Evolutionary conservation across 495 filamentous ascomycete species (phyloP), one percentile per base, ranked within the genome.

Genomic region (Recurvomyces mirabilis): DNA sequence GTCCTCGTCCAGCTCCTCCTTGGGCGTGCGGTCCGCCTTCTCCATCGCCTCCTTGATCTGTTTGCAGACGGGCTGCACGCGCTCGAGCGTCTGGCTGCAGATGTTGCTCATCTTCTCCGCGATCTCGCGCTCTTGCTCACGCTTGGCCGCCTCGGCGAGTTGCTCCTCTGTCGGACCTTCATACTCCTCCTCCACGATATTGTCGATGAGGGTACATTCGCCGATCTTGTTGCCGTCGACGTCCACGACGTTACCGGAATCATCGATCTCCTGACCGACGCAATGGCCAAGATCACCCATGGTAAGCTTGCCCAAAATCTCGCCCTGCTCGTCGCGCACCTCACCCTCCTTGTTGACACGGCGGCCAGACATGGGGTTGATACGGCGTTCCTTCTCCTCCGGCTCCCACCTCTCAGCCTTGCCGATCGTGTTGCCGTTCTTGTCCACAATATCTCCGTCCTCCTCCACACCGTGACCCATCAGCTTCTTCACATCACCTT

Each of bases 1-100:
- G 52, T 94, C 86, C 56, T 95, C 88, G 60, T 95, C 87, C 15
- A 93, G 77, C 53, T 94, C 85, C 7, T 94, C 86, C 60, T 84
- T 81, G n/a, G 83, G 79, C 6, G 81, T 87, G 45, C 77, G 73
- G 49, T 93, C 83, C 28, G 87, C 88, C 43, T 70, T 69, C 41
- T 91, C 83, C 53, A 94, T 77, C 57, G 75, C 71, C 81, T 89
- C 80, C 3, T 75, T 80, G 64, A 94, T 94, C 72, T 86, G 76
- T 60, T 85, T 85, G 72, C 81, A 81, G 51, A 95, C 72, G 2
- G 88, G 88, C 52, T 81, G 75, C 55, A 95, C 74, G 52, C 76
- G 79, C 44, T 94, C 87, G 1, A 94, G 67, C 2, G 84, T 86
- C 58, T 86, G 79, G 46, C 74, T 68, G 53, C 93, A 74, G 60